A percentile compares a stretch with the other conserved stretches of the same genome.
Evolutionary conservation across 306 rosid genomes (phyloP).

Genomic region (Ormosia semicastrata): DNA sequence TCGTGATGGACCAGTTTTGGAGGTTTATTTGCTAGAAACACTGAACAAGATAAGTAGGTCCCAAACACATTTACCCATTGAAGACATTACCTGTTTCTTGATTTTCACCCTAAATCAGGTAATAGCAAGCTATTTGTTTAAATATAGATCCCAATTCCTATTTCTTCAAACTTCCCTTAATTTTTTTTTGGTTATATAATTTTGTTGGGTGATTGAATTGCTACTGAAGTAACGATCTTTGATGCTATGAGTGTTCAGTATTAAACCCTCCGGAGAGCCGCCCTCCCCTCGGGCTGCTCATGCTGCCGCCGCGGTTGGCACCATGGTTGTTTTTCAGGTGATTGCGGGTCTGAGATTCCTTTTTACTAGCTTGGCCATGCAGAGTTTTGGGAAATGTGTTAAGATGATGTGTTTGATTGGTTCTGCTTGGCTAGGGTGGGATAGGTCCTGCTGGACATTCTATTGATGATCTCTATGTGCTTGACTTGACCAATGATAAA

Average conservation of each 20-base stretch:
- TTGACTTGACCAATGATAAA: constrained; percentile 86
- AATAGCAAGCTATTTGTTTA: too few species aligned
- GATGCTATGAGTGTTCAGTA: constrained; percentile 46
- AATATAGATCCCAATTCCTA: background rate
- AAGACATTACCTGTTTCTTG: too few species aligned
- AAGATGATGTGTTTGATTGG: constrained; percentile 29
- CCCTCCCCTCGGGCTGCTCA: constrained; percentile 99
- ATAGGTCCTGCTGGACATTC: constrained; percentile 99
- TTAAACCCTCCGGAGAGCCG: constrained; percentile 95
- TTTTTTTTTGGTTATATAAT: background rate
- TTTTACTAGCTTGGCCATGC: background rate
- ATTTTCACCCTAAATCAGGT: too few species aligned
- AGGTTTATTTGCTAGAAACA: too few species aligned
- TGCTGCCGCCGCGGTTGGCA: constrained; percentile 92
- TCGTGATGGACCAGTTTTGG: too few species aligned
- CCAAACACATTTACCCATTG: too few species aligned
- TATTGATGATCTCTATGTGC: constrained; percentile 88
- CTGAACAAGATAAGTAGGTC: too few species aligned
- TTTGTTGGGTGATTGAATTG: constrained; percentile 26
- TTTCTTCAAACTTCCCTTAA: background rate
- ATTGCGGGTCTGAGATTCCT: constrained; percentile 13
- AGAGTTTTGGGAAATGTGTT: constrained; percentile 9
- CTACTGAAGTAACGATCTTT: constrained; percentile 26
- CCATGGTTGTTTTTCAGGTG: constrained; percentile 99
- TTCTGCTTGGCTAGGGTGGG: constrained; percentile 79